phyloP scores from a whole-genome alignment of 2,329 filamentous ascomycete genomes.

The Cladophialophora carrionii region DNA sequence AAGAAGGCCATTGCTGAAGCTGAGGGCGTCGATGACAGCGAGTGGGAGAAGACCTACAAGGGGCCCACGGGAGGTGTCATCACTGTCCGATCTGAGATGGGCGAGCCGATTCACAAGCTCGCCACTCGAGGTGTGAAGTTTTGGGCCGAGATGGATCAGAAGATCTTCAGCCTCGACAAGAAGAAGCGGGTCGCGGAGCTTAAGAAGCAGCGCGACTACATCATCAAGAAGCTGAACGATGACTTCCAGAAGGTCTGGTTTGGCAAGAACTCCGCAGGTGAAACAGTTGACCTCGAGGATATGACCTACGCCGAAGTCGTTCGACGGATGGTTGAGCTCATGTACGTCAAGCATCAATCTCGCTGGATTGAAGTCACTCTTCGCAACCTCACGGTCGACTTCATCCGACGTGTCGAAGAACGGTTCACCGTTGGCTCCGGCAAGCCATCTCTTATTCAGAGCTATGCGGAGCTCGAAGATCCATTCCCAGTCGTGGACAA shows the following conservation, averaged over 20 bases:
- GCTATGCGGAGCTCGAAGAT: constrained; percentile 81
- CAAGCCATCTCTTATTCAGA: constrained; percentile 82
- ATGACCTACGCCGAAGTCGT: constrained; percentile 94
- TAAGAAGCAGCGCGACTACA: constrained; percentile 84
- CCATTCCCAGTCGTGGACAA: constrained; percentile 78
- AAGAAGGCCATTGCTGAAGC: constrained; percentile 91
- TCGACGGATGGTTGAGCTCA: constrained; percentile 81
- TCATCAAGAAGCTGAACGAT: constrained; percentile 93
- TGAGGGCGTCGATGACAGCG: constrained; percentile 74
- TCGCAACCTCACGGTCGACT: constrained; percentile 83
- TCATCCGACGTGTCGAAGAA: constrained; percentile 95
- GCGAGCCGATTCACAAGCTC: constrained; percentile 98
- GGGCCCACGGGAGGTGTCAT: constrained; percentile 89
- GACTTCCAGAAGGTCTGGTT: constrained; percentile 99
- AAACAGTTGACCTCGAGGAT: constrained; percentile 85
- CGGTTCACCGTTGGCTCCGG: constrained; percentile 77
- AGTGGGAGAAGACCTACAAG: constrained; percentile 95
- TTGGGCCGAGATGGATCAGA: constrained; percentile 99
- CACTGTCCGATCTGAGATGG: constrained; percentile 98
- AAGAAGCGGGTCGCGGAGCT: constrained; percentile 87
- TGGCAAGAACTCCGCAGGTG: constrained; percentile 76
- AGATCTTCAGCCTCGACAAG: constrained; percentile 95
- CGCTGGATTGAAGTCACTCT: constrained; percentile 91
- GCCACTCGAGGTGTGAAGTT: constrained; percentile 94
- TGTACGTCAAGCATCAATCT: constrained; percentile 87